phyloP scores from a whole-genome alignment of 495 filamentous ascomycete genomes.

The Penicillium taxi region DNA sequence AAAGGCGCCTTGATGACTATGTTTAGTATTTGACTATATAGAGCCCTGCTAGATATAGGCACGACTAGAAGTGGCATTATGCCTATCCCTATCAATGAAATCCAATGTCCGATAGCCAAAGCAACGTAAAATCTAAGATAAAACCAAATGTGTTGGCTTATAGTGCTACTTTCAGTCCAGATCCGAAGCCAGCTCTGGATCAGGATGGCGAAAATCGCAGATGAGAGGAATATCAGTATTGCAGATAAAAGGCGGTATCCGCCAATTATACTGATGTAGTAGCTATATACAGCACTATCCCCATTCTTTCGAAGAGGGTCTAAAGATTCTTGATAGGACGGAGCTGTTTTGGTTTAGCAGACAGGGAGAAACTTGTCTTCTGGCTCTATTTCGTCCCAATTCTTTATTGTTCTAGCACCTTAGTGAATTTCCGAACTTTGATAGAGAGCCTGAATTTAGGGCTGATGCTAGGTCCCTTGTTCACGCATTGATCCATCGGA shows the following conservation, averaged over 20 bases:
- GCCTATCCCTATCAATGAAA: background rate
- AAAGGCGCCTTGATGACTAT: background rate
- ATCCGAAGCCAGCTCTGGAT: conserved; percentile 2
- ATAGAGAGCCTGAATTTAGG: background rate
- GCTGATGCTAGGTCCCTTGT: background rate
- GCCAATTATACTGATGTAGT: background rate
- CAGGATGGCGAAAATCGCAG: background rate
- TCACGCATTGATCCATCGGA: background rate
- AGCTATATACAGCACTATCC: background rate
- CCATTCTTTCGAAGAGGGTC: background rate
- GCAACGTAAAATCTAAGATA: background rate
- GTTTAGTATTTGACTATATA: background rate
- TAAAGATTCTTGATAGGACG: background rate
- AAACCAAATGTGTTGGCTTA: background rate
- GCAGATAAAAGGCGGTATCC: background rate
- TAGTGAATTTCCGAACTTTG: too few relatives aligned
- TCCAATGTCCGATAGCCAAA: background rate
- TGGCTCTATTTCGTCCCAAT: too few relatives aligned
- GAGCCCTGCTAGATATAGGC: background rate
- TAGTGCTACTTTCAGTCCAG: background rate
- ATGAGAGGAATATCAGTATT: background rate
- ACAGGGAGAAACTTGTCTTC: too few relatives aligned
- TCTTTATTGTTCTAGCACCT: too few relatives aligned
- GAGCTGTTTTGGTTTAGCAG: too few relatives aligned
- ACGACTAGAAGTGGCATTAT: background rate